phyloP scores from a whole-genome alignment of 768 basidiomycete genomes.

The Lepiota brunneoincarnata region DNA sequence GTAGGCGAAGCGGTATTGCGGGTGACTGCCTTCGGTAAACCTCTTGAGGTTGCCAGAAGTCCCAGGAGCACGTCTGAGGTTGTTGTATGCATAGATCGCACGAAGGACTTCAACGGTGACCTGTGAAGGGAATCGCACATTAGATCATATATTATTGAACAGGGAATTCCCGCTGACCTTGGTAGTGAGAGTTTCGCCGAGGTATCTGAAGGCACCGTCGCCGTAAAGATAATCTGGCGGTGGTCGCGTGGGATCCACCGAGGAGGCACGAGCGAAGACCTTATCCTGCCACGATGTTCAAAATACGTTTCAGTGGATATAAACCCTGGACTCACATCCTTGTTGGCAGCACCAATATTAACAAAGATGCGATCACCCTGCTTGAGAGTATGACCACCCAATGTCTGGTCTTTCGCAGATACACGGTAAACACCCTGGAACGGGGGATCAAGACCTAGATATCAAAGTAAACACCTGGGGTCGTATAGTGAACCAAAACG shows the following conservation, averaged over 20 bases:
- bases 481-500: not conserved
- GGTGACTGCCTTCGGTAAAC: constrained; percentile 47
- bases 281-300: constrained; percentile 33
- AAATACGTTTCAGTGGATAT: not conserved
- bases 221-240: constrained; percentile 42
- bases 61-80: constrained; percentile 65
- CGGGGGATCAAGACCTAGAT: constrained; percentile 65
- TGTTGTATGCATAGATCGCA: constrained; percentile 55
- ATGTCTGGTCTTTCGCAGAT: constrained; percentile 40
- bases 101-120: constrained; percentile 62
- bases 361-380: constrained; percentile 59
- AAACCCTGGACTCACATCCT: constrained; percentile 44
- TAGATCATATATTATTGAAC: not conserved
- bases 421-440: constrained; percentile 70
- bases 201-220: constrained; percentile 41
- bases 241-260: constrained; percentile 43
- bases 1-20: constrained; percentile 52
- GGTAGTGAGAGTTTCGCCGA: constrained; percentile 51
- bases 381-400: constrained; percentile 40
- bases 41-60: constrained; percentile 64
- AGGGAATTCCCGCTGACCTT: constrained; percentile 35
- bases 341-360: constrained; percentile 53
- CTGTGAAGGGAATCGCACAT: constrained; percentile 22
- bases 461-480: constrained; percentile 4
- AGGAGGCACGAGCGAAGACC: constrained; percentile 47